Evolutionary conservation across 345 rosid genomes (phyloP), one percentile per base, ranked within the genome.

Genomic region (Camelina hispida): DNA sequence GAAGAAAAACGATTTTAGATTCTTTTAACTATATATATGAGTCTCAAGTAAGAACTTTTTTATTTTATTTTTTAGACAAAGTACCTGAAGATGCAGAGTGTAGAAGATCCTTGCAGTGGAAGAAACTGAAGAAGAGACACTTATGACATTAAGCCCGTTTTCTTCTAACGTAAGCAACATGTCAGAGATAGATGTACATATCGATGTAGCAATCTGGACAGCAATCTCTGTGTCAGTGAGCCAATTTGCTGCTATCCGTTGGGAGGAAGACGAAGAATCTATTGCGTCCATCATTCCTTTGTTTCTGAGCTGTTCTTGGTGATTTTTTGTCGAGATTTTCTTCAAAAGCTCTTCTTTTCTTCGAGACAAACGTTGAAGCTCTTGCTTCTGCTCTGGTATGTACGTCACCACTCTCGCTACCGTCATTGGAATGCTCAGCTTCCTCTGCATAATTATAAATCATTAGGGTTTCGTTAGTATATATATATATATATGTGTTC

Each of bases 81-180:
- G 42, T 72, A 89, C 96, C 91, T 87, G 81, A 56, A 91, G 68
- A 61, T 84, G 92, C 8, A 89, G 70, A 63, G 71, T 86, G 66
- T 80, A 80, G 79, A 91, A 85, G 59, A 82, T 68, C 68, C 75
- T 83, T 66, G 79, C 87, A 11, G 73, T 83, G 34, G 63, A 84
- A 55, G 89, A 85, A 60, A 85, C 79, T 8, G 88, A 86, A 38
- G 88, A 88, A 66, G 91, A 89, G 63, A 85, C 76, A 34, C 82
- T 86, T 8, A 84, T 28, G 6, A 85, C 77, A 53, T 52, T 20
- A 56, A 86, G 67, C 0, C 88, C 92, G 16, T 80, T 80, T 48
- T 77, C 78, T 69, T 87, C 85, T 47, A 91, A 64, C 38, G 58
- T 66, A 51, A 62, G 65, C 85, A 91, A 53, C 38, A 85, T 76